Evolutionary conservation across 2,329 filamentous ascomycete species (phyloP).

Genomic region (Aspergillus candidus): DNA sequence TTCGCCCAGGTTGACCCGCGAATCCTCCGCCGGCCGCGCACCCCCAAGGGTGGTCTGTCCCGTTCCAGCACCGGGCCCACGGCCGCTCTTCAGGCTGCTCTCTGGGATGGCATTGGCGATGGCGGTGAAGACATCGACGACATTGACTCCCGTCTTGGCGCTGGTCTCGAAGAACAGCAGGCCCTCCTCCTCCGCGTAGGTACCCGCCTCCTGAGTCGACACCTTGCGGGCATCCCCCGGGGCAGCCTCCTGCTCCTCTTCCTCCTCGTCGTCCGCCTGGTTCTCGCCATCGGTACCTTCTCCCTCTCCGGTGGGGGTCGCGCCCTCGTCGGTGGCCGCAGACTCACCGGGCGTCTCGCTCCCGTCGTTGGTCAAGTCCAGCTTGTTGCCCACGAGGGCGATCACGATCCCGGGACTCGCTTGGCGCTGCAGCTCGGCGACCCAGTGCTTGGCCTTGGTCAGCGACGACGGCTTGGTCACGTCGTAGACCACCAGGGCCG

Average conservation of each 20-base stretch:
- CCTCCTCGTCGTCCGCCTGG: constrained; percentile 53
- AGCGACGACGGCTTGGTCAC: constrained; percentile 94
- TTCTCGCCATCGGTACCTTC: constrained; percentile 45
- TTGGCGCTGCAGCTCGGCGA: constrained; percentile 93
- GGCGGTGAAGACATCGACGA: constrained; percentile 92
- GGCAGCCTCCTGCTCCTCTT: constrained; percentile 55
- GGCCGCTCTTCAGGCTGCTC: constrained; percentile 84
- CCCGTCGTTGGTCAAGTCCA: constrained; percentile 67
- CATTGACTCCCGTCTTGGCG: constrained; percentile 92
- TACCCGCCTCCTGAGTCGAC: constrained; percentile 80
- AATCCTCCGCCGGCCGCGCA: constrained; percentile 43
- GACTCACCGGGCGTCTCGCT: constrained; percentile 41
- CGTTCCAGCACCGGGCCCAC: constrained; percentile 61
- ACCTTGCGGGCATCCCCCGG: constrained; percentile 77
- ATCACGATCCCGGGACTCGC: constrained; percentile 96
- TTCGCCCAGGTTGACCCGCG: constrained; percentile 74
- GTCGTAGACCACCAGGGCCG: constrained; percentile 96
- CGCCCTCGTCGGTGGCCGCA: constrained; percentile 34
- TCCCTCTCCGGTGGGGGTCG: constrained; percentile 26
- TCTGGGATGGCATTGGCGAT: constrained; percentile 98
- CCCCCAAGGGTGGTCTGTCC: constrained; percentile 54
- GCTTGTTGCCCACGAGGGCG: constrained; percentile 92
- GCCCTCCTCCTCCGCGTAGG: constrained; percentile 90
- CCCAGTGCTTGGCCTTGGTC: constrained; percentile 97
- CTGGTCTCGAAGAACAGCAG: constrained; percentile 97